phyloP scores from a whole-genome alignment of 441 rosid genomes.

The Dalechampia spathulata region DNA sequence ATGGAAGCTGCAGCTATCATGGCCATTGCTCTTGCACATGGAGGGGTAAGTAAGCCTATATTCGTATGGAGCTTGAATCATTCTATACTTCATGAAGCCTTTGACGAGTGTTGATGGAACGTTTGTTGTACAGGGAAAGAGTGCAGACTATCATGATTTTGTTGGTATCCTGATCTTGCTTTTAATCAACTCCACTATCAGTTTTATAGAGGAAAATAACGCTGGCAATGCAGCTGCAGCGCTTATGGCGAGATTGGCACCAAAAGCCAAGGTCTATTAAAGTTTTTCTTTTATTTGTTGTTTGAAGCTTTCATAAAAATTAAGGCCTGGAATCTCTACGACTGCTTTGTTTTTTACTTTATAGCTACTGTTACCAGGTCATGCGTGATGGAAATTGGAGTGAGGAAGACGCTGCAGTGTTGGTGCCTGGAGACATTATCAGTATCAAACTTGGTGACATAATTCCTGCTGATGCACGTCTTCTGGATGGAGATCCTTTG shows the following conservation, averaged over 20 bases:
- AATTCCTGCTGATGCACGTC: slow-evolving; percentile 57
- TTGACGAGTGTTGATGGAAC: background rate
- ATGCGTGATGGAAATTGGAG: slow-evolving; percentile 78
- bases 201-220: slow-evolving; percentile 90
- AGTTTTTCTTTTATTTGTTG: too few relatives aligned
- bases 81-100: background rate
- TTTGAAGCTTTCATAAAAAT: background rate
- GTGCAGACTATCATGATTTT: slow-evolving; percentile 93
- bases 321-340: background rate
- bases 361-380: slow-evolving; percentile 32
- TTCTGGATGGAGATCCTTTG: slow-evolving; percentile 56
- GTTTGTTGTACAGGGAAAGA: slow-evolving; percentile 46
- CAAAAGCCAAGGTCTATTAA: slow-evolving; percentile 96
- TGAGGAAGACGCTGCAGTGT: slow-evolving; percentile 71
- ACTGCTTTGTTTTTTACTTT: background rate
- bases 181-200: slow-evolving; percentile 81
- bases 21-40: slow-evolving; percentile 94
- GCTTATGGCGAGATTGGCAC: slow-evolving; percentile 95
- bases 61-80: too few relatives aligned
- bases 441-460: slow-evolving; percentile 51
- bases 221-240: slow-evolving; percentile 98
- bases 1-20: slow-evolving; percentile 95
- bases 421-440: slow-evolving; percentile 75
- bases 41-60: slow-evolving; percentile 43
- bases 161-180: slow-evolving; percentile 70